Evolutionary conservation across 1,284 basidiomycete genomes (phyloP).

Genomic region (Cutaneotrichosporon spelunceum): DNA sequence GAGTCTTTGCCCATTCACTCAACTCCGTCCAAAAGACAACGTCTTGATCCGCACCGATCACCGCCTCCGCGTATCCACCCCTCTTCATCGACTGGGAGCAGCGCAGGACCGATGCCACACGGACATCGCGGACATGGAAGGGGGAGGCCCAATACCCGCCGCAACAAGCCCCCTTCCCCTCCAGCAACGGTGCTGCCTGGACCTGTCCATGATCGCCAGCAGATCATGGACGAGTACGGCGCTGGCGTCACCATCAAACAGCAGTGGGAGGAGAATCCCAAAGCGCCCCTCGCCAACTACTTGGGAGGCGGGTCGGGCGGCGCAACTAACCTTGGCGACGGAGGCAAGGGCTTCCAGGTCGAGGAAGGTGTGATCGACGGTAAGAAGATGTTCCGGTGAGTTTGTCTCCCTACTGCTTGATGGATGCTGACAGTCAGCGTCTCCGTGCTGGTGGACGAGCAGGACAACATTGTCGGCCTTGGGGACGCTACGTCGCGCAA

Average conservation of each 20-base stretch:
- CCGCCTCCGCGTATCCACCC: background rate
- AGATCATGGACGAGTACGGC: constrained; percentile 32
- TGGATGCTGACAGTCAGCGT: constrained; percentile 28
- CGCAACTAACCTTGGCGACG: constrained; percentile 30
- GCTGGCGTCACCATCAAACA: constrained; percentile 34
- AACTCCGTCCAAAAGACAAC: background rate
- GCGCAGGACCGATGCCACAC: constrained; percentile 1
- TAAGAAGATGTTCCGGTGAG: constrained; percentile 38
- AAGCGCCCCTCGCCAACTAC: constrained; percentile 49
- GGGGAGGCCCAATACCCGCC: background rate
- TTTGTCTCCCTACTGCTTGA: background rate
- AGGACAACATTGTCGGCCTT: constrained; percentile 48
- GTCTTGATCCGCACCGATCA: background rate
- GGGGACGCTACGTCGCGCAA: constrained; percentile 67
- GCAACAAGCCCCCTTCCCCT: constrained; percentile 6
- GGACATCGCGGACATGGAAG: constrained; percentile 7
- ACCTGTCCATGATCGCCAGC: constrained; percentile 31
- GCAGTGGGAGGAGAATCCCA: constrained; percentile 49
- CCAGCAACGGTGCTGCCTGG: constrained; percentile 22
- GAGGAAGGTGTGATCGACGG: constrained; percentile 37
- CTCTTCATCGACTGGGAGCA: background rate
- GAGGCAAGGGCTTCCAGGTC: constrained; percentile 29
- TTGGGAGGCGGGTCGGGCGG: constrained; percentile 35
- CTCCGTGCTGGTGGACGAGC: constrained; percentile 33
- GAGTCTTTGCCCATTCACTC: background rate